These are phyloP conservation scores for Peterozyma toletana DNA, from an alignment of 805 yeast species.

Conservation along the genomic window DNA sequence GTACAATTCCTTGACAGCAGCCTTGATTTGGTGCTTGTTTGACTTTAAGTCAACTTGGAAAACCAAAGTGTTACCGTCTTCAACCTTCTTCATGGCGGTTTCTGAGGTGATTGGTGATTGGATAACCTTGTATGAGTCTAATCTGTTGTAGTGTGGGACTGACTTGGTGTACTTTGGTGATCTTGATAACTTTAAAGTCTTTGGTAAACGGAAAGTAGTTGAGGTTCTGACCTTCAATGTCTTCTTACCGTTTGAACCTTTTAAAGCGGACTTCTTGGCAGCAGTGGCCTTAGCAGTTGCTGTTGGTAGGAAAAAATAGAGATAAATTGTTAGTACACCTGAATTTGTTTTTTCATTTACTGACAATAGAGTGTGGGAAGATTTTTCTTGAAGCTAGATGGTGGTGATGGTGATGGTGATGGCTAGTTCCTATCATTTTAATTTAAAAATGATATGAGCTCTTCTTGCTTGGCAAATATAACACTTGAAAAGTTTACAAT, in stretches of 20 bases:
- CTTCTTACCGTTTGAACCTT: slow-evolving; percentile 92
- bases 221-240: slow-evolving; percentile 89
- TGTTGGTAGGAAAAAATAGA: slow-evolving; percentile 10
- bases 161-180: slow-evolving; percentile 94
- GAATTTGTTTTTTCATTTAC: not conserved
- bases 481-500: no score
- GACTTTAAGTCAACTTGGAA: slow-evolving; percentile 96
- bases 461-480: no score
- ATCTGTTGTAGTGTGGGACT: slow-evolving; percentile 95
- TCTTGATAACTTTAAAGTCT: slow-evolving; percentile 92
- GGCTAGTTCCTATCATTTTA: no score
- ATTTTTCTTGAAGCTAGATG: no score
- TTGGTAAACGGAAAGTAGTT: slow-evolving; percentile 95
- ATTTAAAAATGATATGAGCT: no score
- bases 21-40: slow-evolving; percentile 98
- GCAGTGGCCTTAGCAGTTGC: slow-evolving; percentile 78
- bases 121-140: slow-evolving; percentile 92
- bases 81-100: slow-evolving; percentile 99
- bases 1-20: slow-evolving; percentile 97
- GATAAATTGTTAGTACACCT: slow-evolving; percentile 18
- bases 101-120: slow-evolving; percentile 95
- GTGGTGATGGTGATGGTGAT: no score
- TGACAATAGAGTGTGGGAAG: not conserved
- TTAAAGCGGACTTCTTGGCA: slow-evolving; percentile 98
- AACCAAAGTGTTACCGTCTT: slow-evolving; percentile 98